Evolutionary conservation across 306 rosid genomes (phyloP), one percentile per base, ranked within the genome.

Genomic region (Citrullus colocynthis): DNA sequence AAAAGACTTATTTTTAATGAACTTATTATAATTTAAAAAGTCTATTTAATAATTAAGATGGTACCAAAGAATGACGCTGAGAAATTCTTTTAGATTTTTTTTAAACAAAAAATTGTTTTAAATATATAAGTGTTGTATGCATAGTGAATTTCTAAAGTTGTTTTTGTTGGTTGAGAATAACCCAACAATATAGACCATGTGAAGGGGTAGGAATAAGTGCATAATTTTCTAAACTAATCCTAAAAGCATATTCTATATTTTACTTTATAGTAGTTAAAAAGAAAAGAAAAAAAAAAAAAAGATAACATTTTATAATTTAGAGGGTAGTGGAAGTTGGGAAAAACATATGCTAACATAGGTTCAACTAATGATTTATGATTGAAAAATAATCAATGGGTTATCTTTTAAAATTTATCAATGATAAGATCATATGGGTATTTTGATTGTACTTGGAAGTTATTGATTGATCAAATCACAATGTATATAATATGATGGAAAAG

Each of bases 331-430:
- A 66, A 39, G 74, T 37, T 66, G 52, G 3, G 74, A 18, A 66
- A 66, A 16, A 64, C 14, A 64, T 64, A 57, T 36, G 72, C 72
- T 65, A 65, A 9, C 72, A 65, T 36, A 24, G 72, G 52, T 66
- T 66, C 74, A 39, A 66, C 74, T 66, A 66, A 39, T 66, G 32
- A 66, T 66, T 66, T 66, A 66, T 65, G 10, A 66, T 66, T 66
- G 3, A 70, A 70, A 70, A 41, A 9, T 7, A 42, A 20, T 70
- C 56, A 70, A 44, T 69, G 49, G 16, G 9, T n/a, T n/a, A 69
- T 69, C 54, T 37, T 11, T 42, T 69, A 5, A 9, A 41, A 69
- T 39, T 39, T 66, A 66, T 37, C 15, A 37, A 37, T 39, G 44
- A 62, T 7, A 62, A 32, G n/a, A 51, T 42, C 12, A 51, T 14